These are phyloP conservation scores for Sarocladium oryzae DNA, from an alignment of 2,329 filamentous ascomycete genomes.

Conservation along the genomic window DNA sequence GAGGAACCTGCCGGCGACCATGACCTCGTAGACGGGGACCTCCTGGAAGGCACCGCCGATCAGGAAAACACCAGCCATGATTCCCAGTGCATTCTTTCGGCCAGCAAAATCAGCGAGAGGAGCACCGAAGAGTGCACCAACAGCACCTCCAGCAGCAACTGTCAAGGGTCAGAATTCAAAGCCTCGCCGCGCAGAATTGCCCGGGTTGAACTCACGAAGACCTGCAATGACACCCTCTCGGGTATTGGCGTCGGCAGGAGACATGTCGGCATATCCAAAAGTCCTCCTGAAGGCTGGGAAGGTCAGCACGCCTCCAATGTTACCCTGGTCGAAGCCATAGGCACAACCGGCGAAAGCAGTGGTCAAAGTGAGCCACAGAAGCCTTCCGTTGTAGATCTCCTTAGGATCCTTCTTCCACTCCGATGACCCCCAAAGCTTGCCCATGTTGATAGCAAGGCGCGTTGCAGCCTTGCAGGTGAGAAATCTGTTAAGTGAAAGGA, in stretches of 20 bases:
- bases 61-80: conserved; percentile 26
- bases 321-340: conserved; percentile 33
- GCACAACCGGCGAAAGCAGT: conserved; percentile 30
- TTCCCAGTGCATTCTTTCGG: conserved; percentile 26
- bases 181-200: neutral
- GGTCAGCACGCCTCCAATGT: conserved; percentile 31
- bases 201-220: conserved; percentile 19
- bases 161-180: neutral
- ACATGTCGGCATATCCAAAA: conserved; percentile 26
- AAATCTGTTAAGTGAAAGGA: neutral
- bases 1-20: conserved; percentile 30
- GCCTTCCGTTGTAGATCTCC: conserved; percentile 29
- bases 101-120: conserved; percentile 30
- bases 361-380: conserved; percentile 25
- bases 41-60: conserved; percentile 28
- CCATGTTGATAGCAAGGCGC: neutral
- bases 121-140: conserved; percentile 28
- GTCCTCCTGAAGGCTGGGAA: conserved; percentile 28
- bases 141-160: conserved; percentile 30
- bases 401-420: conserved; percentile 29
- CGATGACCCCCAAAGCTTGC: conserved; percentile 25
- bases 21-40: conserved; percentile 26
- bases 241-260: conserved; percentile 21
- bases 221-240: conserved; percentile 25
- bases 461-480: neutral